Percentiles rank a stretch among this genome's conserved stretches.
Conservation (phyloP, 2,329 filamentous ascomycete species). For the Xylariaceae sp. region DNA sequence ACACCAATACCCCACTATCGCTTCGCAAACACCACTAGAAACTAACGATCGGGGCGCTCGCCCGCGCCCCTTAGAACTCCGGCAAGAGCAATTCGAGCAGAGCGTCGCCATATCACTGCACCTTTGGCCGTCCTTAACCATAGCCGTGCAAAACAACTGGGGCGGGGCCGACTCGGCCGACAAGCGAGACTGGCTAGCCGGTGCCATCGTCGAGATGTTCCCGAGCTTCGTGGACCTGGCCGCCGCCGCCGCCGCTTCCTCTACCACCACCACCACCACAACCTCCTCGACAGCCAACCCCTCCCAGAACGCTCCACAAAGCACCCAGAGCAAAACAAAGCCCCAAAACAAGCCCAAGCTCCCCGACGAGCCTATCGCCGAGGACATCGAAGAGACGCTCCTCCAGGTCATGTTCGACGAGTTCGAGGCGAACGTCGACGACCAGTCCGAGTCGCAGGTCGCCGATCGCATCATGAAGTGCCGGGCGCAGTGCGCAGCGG, state of each 20-base stretch:
- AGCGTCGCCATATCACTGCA: slow-evolving; percentile 84
- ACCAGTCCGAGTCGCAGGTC: slow-evolving; percentile 79
- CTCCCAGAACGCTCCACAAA: slow-evolving; percentile 15
- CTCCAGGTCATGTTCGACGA: slow-evolving; percentile 94
- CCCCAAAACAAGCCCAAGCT: slow-evolving; percentile 24
- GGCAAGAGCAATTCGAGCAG: slow-evolving; percentile 78
- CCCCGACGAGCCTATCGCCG: slow-evolving; percentile 66
- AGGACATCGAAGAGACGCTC: slow-evolving; percentile 83
- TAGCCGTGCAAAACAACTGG: slow-evolving; percentile 87
- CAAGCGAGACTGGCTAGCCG: slow-evolving; percentile 97
- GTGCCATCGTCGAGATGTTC: slow-evolving; percentile 83
- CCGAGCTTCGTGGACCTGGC: slow-evolving; percentile 62
- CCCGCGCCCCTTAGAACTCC: slow-evolving; percentile 49
- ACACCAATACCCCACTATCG: slow-evolving; percentile 20
- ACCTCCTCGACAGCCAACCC: slow-evolving; percentile 20
- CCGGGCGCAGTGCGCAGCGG: slow-evolving; percentile 66
- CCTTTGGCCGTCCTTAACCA: slow-evolving; percentile 85
- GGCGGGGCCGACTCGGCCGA: slow-evolving; percentile 81
- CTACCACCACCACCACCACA: slow-evolving; percentile 10
- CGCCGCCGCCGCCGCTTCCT: slow-evolving; percentile 32
- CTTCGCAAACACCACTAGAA: too few species aligned
- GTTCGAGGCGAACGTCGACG: slow-evolving; percentile 91
- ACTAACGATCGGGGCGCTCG: too few species aligned
- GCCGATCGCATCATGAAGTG: slow-evolving; percentile 75
- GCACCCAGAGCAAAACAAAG: too few species aligned